A percentile compares a stretch with the other conserved stretches of the same genome.
Conservation (phyloP, 345 rosid species). For the Moringa oleifera region DNA sequence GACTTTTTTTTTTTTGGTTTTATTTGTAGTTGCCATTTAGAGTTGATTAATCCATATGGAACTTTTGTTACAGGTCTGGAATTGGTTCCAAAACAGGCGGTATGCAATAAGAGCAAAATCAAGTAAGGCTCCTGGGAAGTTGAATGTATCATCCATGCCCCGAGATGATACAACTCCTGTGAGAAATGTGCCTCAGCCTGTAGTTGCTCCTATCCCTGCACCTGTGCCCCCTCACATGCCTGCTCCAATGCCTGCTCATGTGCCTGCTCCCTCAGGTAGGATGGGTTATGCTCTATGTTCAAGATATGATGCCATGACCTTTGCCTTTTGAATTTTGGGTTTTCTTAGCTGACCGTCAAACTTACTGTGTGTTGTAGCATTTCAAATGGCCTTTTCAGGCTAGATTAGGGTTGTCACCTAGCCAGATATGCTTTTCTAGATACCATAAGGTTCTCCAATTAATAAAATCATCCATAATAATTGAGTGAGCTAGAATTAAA, state of each 20-base stretch:
- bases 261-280: slow-evolving; percentile 56
- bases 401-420: no score
- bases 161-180: slow-evolving; percentile 55
- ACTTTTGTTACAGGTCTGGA: slow-evolving; percentile 65
- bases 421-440: no score
- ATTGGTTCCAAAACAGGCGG: slow-evolving; percentile 99
- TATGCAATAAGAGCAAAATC: slow-evolving; percentile 89
- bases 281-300: neutral
- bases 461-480: no score
- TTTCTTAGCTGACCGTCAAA: neutral
- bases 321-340: slow-evolving; percentile 1
- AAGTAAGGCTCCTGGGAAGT: slow-evolving; percentile 73
- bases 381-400: neutral
- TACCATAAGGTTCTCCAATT: no score
- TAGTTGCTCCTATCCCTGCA: slow-evolving; percentile 45
- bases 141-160: slow-evolving; percentile 60
- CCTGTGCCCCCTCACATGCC: slow-evolving; percentile 45
- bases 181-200: slow-evolving; percentile 56
- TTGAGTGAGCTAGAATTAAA: no score
- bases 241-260: slow-evolving; percentile 29
- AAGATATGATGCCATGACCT: slow-evolving; percentile 9
- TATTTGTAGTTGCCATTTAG: slow-evolving; percentile 1
- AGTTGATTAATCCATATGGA: slow-evolving; percentile 8
- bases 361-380: neutral
- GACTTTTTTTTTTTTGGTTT: slow-evolving; percentile 13